Conservation (phyloP, 2,329 filamentous ascomycete genomes). For the Pseudovirgaria hyperparasitica region DNA sequence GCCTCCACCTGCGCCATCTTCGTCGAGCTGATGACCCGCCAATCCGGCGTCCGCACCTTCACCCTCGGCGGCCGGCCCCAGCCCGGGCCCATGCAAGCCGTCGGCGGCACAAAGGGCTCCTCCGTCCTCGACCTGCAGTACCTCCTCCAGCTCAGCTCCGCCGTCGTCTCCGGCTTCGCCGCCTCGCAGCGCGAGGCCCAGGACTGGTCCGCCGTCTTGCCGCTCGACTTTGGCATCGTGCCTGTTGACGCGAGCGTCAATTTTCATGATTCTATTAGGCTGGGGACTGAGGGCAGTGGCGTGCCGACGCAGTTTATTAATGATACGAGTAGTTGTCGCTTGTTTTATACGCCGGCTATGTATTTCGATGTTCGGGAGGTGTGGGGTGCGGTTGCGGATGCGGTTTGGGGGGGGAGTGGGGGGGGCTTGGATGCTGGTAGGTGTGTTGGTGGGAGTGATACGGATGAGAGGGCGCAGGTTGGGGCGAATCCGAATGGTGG, state of each 20-base stretch:
- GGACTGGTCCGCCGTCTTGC: conserved; percentile 14
- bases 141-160: conserved; percentile 11
- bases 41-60: conserved; percentile 28
- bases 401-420: conserved; percentile 17
- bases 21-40: conserved; percentile 32
- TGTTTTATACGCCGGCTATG: conserved; percentile 46
- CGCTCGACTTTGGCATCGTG: conserved; percentile 12
- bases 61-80: conserved; percentile 29
- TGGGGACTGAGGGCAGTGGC: conserved; percentile 16
- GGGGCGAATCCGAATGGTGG: conserved; percentile 1
- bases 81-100: conserved; percentile 28
- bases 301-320: conserved; percentile 47
- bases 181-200: conserved; percentile 4
- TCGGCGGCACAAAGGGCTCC: conserved; percentile 33
- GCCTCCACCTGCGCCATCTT: conserved; percentile 34
- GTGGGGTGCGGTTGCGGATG: conserved; percentile 33
- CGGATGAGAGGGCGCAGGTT: conserved; percentile 10
- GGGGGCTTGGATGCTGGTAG: conserved; percentile 14
- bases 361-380: conserved; percentile 37
- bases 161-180: conserved; percentile 12
- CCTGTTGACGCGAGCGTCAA: conserved; percentile 19
- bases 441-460: conserved; percentile 18
- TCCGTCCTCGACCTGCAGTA: conserved; percentile 17
- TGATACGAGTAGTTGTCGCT: conserved; percentile 46
- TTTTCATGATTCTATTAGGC: conserved; percentile 26